Evolutionary conservation across 169 alveolate species (phyloP).

Genomic region (Neospora caninum): DNA sequence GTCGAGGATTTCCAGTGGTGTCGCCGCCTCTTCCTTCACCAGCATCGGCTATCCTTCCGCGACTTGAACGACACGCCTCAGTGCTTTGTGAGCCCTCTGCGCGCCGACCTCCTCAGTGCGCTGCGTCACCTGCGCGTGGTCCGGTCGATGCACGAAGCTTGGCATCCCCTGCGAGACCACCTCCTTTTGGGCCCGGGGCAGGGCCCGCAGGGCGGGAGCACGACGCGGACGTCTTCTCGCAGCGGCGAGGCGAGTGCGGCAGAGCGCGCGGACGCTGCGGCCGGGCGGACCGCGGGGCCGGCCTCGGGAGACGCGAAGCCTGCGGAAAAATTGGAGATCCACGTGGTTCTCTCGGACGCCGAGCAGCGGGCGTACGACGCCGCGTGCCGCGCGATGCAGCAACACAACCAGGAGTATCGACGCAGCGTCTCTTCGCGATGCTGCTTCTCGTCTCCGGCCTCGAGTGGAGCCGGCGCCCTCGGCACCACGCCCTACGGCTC

Average conservation of each 20-base stretch:
- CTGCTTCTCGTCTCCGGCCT: neutral
- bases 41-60: conserved; percentile 22
- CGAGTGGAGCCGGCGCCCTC: neutral
- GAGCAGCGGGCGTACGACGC: conserved; percentile 39
- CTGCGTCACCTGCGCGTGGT: conserved; percentile 13
- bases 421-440: neutral
- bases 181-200: neutral
- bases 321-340: neutral
- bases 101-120: conserved; percentile 33
- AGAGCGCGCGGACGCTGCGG: neutral
- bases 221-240: neutral
- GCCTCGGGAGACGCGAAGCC: neutral
- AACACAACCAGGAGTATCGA: conserved; percentile 10
- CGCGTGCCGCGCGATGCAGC: conserved; percentile 24
- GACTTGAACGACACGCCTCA: conserved; percentile 1
- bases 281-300: neutral
- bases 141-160: neutral
- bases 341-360: neutral
- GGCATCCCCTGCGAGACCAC: neutral
- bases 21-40: conserved; percentile 30
- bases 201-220: neutral
- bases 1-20: conserved; percentile 31
- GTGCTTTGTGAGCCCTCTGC: conserved; percentile 26
- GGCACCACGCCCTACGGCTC: neutral
- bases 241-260: neutral